Percentiles rank a stretch among this genome's conserved stretches.
These are phyloP conservation scores for Plantago elongata DNA, from an alignment of 257 asterid species.

Conservation along the genomic window DNA sequence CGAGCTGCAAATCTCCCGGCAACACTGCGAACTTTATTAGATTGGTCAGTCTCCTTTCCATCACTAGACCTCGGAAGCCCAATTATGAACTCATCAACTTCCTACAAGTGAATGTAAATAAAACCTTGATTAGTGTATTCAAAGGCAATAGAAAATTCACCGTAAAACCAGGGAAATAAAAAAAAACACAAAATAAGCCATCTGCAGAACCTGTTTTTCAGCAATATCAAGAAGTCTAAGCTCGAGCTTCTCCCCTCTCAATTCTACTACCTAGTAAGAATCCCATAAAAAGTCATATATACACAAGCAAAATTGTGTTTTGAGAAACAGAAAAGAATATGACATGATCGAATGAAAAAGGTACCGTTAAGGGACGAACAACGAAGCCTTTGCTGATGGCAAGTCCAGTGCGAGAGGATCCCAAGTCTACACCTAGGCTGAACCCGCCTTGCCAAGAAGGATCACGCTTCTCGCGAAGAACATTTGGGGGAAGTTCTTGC, in stretches of 20 bases:
- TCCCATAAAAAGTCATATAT: constrained; percentile 11
- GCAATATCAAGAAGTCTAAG: constrained; percentile 76
- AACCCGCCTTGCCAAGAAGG: constrained; percentile 83
- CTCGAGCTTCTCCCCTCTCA: constrained; percentile 82
- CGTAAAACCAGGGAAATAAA: too few species aligned
- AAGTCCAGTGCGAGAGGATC: constrained; percentile 75
- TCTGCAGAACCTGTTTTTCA: constrained; percentile 46
- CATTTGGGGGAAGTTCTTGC: constrained; percentile 55
- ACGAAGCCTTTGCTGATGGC: constrained; percentile 88
- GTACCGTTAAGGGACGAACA: constrained; percentile 72
- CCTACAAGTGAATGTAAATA: constrained; percentile 31
- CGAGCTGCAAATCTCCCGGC: constrained; percentile 86
- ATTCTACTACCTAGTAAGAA: constrained; percentile 57
- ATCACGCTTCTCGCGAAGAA: constrained; percentile 49
- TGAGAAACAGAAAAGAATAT: not conserved
- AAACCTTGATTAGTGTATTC: too few species aligned
- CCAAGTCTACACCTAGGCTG: constrained; percentile 87
- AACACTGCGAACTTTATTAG: constrained; percentile 84
- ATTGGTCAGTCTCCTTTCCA: constrained; percentile 80
- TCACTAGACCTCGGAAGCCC: constrained; percentile 77
- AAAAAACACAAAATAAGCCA: not conserved
- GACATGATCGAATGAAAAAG: not conserved
- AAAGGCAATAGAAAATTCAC: too few species aligned
- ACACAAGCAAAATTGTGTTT: not conserved
- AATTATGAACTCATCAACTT: constrained; percentile 87